Evolutionary conservation across 139 green algal species (phyloP), one percentile per base, ranked within the genome.

Genomic region (Chlorella sp.): DNA sequence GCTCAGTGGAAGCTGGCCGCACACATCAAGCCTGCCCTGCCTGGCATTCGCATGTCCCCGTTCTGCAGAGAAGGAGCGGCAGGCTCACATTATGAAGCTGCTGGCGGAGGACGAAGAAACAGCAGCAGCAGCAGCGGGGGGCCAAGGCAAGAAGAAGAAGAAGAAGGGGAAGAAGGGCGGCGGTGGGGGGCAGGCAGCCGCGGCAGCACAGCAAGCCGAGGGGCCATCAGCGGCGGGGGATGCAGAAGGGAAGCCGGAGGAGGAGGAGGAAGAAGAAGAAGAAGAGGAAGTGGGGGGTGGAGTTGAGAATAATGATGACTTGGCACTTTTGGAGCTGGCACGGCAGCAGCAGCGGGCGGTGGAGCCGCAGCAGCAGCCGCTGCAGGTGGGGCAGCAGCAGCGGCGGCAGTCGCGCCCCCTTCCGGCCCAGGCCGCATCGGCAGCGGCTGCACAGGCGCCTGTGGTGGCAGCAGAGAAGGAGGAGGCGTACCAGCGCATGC

Each of bases 401-500:
- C 48, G 48, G 48, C 48, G 48, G 21, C 21, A 15, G n/a, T 16
- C 36, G 19, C 75, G 19, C 3, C 75, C 36, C 34, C n/a, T 7
- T 14, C 11, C 11, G 75, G 1, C 9, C 9, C 30, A 26, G 1
- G 3, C 18, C 0, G 34, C 34, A 16, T 0, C 28, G 7, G 34
- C n/a, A 14, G 73, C 32, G 14, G n/a, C 34, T 5, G 34, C n/a
- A 18, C n/a, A 32, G n/a, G 75, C 34, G 75, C 34, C 34, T 30
- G 75, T 24, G 1, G 75, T 18, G 75, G n/a, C 75, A 30, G 75
- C 9, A 30, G 75, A 81, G 16, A 34, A 14, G 34, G n/a, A 81
- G 34, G 75, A 26, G 75, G 75, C n/a, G n/a, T 81, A 81, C 75
- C 75, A 81, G n/a, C n/a, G 75, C 34, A 81, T 81, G 75, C 75